Evolutionary conservation across 1,284 basidiomycete genomes (phyloP).

Genomic region (Fereydounia khargensis): DNA sequence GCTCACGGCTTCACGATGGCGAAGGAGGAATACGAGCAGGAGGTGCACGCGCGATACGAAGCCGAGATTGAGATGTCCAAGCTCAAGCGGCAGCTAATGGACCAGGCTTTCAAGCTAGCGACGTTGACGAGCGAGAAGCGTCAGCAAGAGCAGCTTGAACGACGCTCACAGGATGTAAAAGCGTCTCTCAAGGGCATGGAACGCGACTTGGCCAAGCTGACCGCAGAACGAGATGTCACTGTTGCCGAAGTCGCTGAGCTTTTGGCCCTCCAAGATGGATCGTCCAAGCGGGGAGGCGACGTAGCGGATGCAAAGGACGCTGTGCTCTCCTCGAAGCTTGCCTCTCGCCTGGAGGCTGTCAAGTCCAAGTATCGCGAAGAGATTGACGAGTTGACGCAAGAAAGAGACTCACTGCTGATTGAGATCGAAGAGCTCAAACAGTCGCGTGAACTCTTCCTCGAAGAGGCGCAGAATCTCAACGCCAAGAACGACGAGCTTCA

Average conservation of each 20-base stretch:
- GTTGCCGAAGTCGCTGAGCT: slow-evolving; percentile 91
- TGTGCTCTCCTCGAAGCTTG: slow-evolving; percentile 71
- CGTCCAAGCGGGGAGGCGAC: slow-evolving; percentile 1
- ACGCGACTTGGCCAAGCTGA: slow-evolving; percentile 79
- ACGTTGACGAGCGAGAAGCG: slow-evolving; percentile 71
- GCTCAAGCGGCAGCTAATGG: slow-evolving; percentile 77
- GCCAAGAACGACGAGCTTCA: slow-evolving; percentile 88
- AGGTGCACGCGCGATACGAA: slow-evolving; percentile 79
- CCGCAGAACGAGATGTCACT: slow-evolving; percentile 83
- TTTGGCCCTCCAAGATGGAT: slow-evolving; percentile 67
- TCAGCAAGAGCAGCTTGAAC: slow-evolving; percentile 73
- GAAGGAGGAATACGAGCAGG: slow-evolving; percentile 87
- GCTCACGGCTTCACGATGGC: slow-evolving; percentile 88
- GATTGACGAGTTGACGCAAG: slow-evolving; percentile 75
- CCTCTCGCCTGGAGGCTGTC: slow-evolving; percentile 81
- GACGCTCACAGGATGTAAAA: slow-evolving; percentile 75
- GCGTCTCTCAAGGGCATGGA: slow-evolving; percentile 76
- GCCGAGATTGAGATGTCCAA: slow-evolving; percentile 87
- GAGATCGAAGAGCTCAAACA: slow-evolving; percentile 86
- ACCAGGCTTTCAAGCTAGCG: slow-evolving; percentile 81
- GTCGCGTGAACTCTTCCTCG: slow-evolving; percentile 78
- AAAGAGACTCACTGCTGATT: slow-evolving; percentile 74
- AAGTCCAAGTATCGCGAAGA: slow-evolving; percentile 84
- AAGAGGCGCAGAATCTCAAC: slow-evolving; percentile 85
- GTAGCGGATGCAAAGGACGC: slow-evolving; percentile 12